Evolutionary conservation across 1,284 basidiomycete species (phyloP).

Genomic region (Earliella scabrosa): DNA sequence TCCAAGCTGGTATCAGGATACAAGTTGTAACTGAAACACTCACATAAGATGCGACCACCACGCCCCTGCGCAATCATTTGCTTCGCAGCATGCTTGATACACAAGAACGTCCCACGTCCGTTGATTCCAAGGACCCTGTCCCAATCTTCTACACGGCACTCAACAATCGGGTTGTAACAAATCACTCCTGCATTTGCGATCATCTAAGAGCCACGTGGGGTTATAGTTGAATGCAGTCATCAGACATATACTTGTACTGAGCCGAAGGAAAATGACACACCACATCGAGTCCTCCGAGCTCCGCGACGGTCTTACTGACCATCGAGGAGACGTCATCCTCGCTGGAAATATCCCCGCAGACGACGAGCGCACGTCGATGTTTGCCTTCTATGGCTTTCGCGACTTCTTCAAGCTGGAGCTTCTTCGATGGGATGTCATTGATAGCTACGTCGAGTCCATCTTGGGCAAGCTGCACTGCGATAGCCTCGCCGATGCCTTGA

Average conservation of each 20-base stretch:
- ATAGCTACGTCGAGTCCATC: conserved; percentile 47
- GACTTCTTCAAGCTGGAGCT: conserved; percentile 31
- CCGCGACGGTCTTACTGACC: conserved; percentile 33
- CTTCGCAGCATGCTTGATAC: conserved; percentile 36
- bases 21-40: conserved; percentile 3
- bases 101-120: conserved; percentile 34
- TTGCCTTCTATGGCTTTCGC: conserved; percentile 35
- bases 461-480: conserved; percentile 43
- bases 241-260: too few species aligned
- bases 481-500: conserved; percentile 47
- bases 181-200: conserved; percentile 34
- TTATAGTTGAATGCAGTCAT: too few species aligned
- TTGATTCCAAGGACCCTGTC: conserved; percentile 33
- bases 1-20: too few species aligned
- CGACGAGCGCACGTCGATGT: conserved; percentile 32
- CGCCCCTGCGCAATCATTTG: conserved; percentile 34
- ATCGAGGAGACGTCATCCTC: conserved; percentile 42
- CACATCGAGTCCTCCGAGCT: conserved; percentile 33
- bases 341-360: conserved; percentile 40
- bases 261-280: too few species aligned
- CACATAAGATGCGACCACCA: conserved; percentile 37
- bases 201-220: conserved; percentile 23
- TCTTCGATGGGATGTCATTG: conserved; percentile 39
- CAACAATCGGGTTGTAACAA: conserved; percentile 14
- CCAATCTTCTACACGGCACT: conserved; percentile 19